Evolutionary conservation across 1,284 basidiomycete species (phyloP), one percentile per base, ranked within the genome.

Genomic region (Irpex sp.): DNA sequence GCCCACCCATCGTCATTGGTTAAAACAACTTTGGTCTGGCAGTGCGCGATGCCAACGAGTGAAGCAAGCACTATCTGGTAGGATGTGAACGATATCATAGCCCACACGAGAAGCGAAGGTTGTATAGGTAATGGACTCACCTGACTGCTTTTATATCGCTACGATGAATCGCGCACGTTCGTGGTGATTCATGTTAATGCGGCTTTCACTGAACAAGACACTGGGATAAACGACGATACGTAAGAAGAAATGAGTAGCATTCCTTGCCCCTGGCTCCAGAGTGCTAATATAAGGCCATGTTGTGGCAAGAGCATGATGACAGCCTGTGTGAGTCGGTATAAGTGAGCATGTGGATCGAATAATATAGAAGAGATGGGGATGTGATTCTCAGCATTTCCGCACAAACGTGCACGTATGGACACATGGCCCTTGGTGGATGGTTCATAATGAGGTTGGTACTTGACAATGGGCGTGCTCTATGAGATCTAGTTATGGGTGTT

Each of bases 1-100:
- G 79, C 78, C 79, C 79, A 81, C 11, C 79, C 77, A 59, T 77
- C 76, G 57, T 76, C 74, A 57, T 76, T 71, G 7, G 74, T 68
- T 8, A 75, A 61, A 50, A 75, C 56, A 55, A 75, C 65, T 26
- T 72, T 73, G 37, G 36, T 19, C 19, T 55, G 51, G 21, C 50
- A 36, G 3, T 43, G 58, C 8, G 43, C 56, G 2, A 19, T 19
- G 19, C 21, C 51, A 21, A 50, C 33, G 35, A 59, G 39, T 5
- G 31, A 57, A 19, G 46, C 13, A 26, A 64, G 59, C 17, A 37
- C 13, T 15, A 61, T 33, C 39, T 43, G 39, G 11, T 11, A 43
- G 15, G 8, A 3, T 15, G 15, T 43, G 39, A 43, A 43, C 11
- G 39, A 11, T 11, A 43, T 43, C 39, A 43, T 43, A 15, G 15